Base-by-base conservation (phyloP, 805 yeast genomes). In the Metschnikowia vanudenii region DNA sequence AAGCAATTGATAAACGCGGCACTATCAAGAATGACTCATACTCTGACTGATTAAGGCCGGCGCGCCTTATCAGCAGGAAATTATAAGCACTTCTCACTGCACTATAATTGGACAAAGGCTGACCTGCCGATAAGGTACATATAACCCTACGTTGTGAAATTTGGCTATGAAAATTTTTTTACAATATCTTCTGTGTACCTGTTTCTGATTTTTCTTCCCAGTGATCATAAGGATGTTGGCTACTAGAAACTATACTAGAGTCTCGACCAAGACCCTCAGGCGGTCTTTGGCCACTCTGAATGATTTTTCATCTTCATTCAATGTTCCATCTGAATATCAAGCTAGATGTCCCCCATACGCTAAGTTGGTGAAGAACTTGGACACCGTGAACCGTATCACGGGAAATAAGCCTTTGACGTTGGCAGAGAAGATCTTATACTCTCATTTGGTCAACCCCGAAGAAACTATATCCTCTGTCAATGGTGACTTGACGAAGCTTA, bases 391-490 rank as follows among this genome's bases (percentile, higher is more conserved):
- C 55, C 65, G 69, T 41, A 78, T 90, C 49, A 76, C 91, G 41
- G 76, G 75, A 55, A 75, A 86, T 57, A 61, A 68, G 54, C 97
- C 97, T 4, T 76, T 94, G 59, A 94, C 99, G 3, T 77, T 90
- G 54, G 96, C 98, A 30, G 99, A 94, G 72, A 94, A 94, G 73
- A 82, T 90, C 58, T 76, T 94, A 52, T 94, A 94, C 68, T 88
- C 97, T 17, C 99, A 94, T 69, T 76, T 94, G 64, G 88, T 83
- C 47, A 76, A 89, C 59, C 97, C 97, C 31, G 92, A 87, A 59
- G 96, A 87, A 60, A 73, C 83, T n/a, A 78, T 88, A 54, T 79
- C 62, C 7, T 64, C 57, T 57, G 69, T 75, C 53, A 72, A 75
- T 14, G 76, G 80, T 10, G 68, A 73, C 45, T 63, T 80, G 14